Percentiles rank a stretch among this genome's conserved stretches.
phyloP scores from a whole-genome alignment of 2,329 filamentous ascomycete species.

The Escovopsis sp. region DNA sequence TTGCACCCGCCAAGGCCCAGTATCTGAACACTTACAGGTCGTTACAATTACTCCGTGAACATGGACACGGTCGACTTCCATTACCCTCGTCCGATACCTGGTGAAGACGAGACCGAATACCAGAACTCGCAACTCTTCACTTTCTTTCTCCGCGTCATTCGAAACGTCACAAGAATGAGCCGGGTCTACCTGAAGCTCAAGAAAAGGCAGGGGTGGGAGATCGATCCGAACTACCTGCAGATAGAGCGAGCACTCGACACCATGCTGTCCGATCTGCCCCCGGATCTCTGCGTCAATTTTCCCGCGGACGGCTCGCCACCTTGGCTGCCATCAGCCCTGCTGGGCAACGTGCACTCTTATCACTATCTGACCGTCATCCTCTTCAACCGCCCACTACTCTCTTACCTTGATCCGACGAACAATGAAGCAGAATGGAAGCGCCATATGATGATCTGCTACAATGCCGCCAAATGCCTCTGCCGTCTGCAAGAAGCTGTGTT shows the following conservation, averaged over 20 bases:
- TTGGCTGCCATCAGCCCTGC: constrained; percentile 73
- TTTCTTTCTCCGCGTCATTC: constrained; percentile 63
- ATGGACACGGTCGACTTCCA: constrained; percentile 63
- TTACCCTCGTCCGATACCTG: constrained; percentile 46
- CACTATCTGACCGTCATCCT: constrained; percentile 77
- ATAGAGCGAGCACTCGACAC: constrained; percentile 63
- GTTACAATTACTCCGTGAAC: constrained; percentile 63
- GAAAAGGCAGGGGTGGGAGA: constrained; percentile 71
- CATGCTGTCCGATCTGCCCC: constrained; percentile 65
- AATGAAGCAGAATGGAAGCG: constrained; percentile 69
- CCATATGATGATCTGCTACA: constrained; percentile 76
- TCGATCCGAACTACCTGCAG: constrained; percentile 68
- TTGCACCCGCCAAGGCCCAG: neutral
- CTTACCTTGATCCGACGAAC: constrained; percentile 57
- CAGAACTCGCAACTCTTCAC: constrained; percentile 71
- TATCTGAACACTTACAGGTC: constrained; percentile 33
- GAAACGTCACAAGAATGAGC: constrained; percentile 66
- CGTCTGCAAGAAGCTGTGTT: constrained; percentile 74
- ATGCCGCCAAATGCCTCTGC: constrained; percentile 72
- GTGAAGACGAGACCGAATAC: constrained; percentile 60
- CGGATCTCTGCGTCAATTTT: constrained; percentile 64
- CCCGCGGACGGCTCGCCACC: constrained; percentile 66
- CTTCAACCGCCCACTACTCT: constrained; percentile 74
- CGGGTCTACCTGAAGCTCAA: constrained; percentile 59
- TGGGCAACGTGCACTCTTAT: constrained; percentile 82